Evolutionary conservation across 805 yeast species (phyloP), one percentile per base, ranked within the genome.

Genomic region (Isabelozyma pseudorhagii): DNA sequence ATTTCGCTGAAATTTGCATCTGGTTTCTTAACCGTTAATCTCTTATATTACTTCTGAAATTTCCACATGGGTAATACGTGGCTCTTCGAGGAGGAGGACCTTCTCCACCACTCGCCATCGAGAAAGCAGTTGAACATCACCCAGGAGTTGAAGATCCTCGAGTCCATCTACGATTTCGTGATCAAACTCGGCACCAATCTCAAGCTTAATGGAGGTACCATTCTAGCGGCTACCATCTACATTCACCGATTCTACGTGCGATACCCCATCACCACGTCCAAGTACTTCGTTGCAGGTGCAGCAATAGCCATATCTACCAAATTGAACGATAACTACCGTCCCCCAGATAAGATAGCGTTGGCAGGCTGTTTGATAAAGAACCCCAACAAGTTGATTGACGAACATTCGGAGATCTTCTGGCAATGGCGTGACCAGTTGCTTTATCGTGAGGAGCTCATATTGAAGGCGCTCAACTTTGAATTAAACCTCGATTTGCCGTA

Each of bases 381-480:
- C 52, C 69, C 74, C 5, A 49, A 57, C n/a, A 55, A 56, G 40
- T 52, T 55, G 17, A 58, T 74, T 2, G 75, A 73, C 45, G 76
- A 72, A 52, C 76, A 72, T 36, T 67, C 69, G 49, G 68, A 67
- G 17, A 49, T 65, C 45, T 74, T 72, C 55, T 74, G 79, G 79
- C 63, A 63, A 41, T 74, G 78, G 78, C 48, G 77, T 31, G 79
- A 74, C 57, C 78, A 74, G 56, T 58, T 74, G 8, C 55, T 74
- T 41, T 74, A 66, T 51, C 55, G 79, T 38, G 79, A 74, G 54
- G 79, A 74, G 57, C 58, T 74, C 40, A 66, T 74, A 10, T 56
- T 74, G 18, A 66, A 67, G 53, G 57, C 64, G 36, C 60, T 74
- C 36, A 71, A 73, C 48, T 74, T 74, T 42, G 79, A 74, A 51